Base-by-base conservation (phyloP, 306 rosid genomes). In the Prinsepia uniflora region DNA sequence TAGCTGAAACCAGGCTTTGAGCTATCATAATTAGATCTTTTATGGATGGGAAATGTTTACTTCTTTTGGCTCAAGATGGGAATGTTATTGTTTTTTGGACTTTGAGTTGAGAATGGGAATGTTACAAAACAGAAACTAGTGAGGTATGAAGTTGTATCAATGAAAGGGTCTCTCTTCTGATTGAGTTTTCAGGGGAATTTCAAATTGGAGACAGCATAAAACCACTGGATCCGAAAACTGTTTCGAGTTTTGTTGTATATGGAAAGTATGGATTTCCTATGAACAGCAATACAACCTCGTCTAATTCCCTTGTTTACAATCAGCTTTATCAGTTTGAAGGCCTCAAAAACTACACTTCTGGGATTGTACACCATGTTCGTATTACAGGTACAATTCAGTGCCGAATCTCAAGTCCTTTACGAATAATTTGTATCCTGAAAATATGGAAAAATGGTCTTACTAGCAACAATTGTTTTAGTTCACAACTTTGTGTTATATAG, bases 291-390 rank as follows among this genome's bases (percentile, higher is more conserved):
- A 85, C 88, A 43, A 73, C 20, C 43, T 97, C 97, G 65, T 7
- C 10, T 46, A 73, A 85, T 76, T 84, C 97, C 71, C 90, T 87
- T 44, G 80, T 88, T 55, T 93, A 93, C 71, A 87, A 80, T 82
- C 97, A 90, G 71, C 87, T 93, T 53, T 90, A 93, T 78, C 96
- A 92, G 57, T 88, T 87, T 84, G 81, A 93, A 80, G 97, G 93
- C 77, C 96, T 93, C 66, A 87, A 87, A 56, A 93, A 93, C 84
- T 93, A 93, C 77, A 86, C 98, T 76, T 90, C 97, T 41, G 98
- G 98, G 71, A 93, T 93, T 22, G 90, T 90, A 68, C 98, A 93
- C 80, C 98, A 90, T 75, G 97, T 88, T 85, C 90, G 86, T 72
- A 90, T 93, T 70, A 81, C 73, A 34, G 96, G 96, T 90, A 84